phyloP scores from a whole-genome alignment of 495 filamentous ascomycete genomes.

The Penicillium mononematosum region DNA sequence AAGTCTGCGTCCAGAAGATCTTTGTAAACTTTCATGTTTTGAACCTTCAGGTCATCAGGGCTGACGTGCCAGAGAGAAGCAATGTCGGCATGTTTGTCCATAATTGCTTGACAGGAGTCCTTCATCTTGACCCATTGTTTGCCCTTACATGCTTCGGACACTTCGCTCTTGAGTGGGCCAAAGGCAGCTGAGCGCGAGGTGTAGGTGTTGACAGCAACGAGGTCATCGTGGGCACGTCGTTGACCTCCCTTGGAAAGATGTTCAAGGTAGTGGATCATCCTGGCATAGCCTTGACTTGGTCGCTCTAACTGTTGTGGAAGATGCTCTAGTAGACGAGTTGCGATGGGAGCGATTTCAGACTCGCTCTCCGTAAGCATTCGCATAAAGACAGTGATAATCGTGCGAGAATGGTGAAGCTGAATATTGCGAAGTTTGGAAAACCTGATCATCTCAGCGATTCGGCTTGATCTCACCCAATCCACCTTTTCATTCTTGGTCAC shows the following conservation, averaged over 20 bases:
- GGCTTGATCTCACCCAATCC: conserved; percentile 14
- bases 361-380: conserved; percentile 19
- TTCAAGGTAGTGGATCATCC: conserved; percentile 3
- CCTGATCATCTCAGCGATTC: conserved; percentile 16
- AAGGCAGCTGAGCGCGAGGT: conserved; percentile 8
- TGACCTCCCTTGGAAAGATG: conserved; percentile 5
- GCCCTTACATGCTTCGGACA: neutral
- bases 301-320: neutral
- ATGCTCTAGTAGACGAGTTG: conserved; percentile 4
- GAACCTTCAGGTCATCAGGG: neutral
- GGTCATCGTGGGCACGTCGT: neutral
- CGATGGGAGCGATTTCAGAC: conserved; percentile 1
- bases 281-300: neutral
- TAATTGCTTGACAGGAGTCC: conserved; percentile 2
- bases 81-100: conserved; percentile 2
- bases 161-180: neutral
- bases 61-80: conserved; percentile 3
- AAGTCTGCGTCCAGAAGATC: conserved; percentile 4
- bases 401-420: conserved; percentile 25
- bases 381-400: conserved; percentile 26
- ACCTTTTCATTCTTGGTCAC: conserved; percentile 25
- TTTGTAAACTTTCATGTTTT: conserved; percentile 6
- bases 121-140: conserved; percentile 7
- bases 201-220: neutral
- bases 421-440: conserved; percentile 29